Base-by-base conservation (phyloP, 1,284 basidiomycete species). In the Tremellales sp. region DNA sequence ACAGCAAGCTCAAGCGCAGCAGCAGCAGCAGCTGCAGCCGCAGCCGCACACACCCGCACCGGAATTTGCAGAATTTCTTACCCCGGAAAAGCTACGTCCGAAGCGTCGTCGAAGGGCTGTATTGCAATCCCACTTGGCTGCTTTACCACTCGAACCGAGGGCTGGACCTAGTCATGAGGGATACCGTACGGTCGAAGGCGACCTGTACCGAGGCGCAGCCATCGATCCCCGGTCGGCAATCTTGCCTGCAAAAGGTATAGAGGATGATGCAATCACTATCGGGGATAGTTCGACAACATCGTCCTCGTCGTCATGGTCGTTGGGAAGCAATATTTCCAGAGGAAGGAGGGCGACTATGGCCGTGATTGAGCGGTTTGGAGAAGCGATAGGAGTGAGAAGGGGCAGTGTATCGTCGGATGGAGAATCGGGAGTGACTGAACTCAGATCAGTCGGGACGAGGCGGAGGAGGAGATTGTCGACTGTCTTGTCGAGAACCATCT, bases 131-230 rank as follows among this genome's bases (percentile, higher is more conserved):
- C 49, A 57, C 26, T 48, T 55, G 15, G 58, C 56, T 4, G 40
- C 48, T 22, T 46, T 50, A 7, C 40, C 53, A 8, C 56, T 43
- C 25, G 52, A 19, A 40, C 56, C 36, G 45, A n/a, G n/a, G n/a
- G 64, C 60, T 19, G 70, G 71, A 33, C 58, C 61, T 5, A 69
- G 66, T 12, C 31, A 45, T 13, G 42, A 60, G 3, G 71, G 69
- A 17, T 73, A 58, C 43, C 65, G 64, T 13, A 72, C 70, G 2
- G 51, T 55, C 22, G 61, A 67, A 33, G 71, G 71, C 1, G 69
- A 74, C 49, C 49, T 74, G 23, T 74, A 66, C 45, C 52, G 70
- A 43, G 72, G 71, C 12, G 68, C 72, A 3, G 39, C 52, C 2
- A 21, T 47, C 0, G 65, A 73, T 54, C 70, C 72, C 0, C 59